phyloP scores from a whole-genome alignment of 177 flowering plant genomes.

The Vitis hybrid region DNA sequence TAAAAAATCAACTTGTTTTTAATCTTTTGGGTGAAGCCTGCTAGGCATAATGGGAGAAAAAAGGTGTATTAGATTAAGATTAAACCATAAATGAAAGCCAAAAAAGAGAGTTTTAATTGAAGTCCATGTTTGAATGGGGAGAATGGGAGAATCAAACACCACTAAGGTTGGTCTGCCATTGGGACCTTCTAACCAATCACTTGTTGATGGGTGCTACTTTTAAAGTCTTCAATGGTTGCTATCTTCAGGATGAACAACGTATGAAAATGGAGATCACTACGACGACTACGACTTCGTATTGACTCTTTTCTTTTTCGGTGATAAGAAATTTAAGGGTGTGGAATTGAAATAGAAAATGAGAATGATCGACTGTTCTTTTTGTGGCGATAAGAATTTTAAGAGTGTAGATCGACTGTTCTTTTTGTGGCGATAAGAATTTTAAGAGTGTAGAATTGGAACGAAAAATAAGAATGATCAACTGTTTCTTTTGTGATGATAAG shows the following conservation, averaged over 20 bases:
- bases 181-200: neutral
- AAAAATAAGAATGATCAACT: accelerated
- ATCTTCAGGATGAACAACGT: neutral
- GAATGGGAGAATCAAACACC: constrained; percentile 15
- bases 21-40: too few species aligned
- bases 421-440: too few species aligned
- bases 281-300: neutral
- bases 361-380: too few species aligned
- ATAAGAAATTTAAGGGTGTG: too few species aligned
- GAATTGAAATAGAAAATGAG: too few species aligned
- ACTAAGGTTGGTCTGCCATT: constrained; percentile 34
- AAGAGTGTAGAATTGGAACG: accelerated
- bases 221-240: neutral
- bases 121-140: constrained; percentile 15
- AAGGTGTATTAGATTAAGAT: neutral
- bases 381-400: too few species aligned
- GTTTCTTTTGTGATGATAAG: too few species aligned
- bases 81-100: too few species aligned
- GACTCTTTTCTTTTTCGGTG: neutral
- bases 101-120: neutral
- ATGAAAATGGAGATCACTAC: neutral
- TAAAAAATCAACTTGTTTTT: neutral
- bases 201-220: neutral
- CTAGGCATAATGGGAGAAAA: neutral
- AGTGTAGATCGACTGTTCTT: too few species aligned